These are phyloP conservation scores for Chrysosporium keratinophilum DNA, from an alignment of 2,329 filamentous ascomycete species.

Conservation along the genomic window DNA sequence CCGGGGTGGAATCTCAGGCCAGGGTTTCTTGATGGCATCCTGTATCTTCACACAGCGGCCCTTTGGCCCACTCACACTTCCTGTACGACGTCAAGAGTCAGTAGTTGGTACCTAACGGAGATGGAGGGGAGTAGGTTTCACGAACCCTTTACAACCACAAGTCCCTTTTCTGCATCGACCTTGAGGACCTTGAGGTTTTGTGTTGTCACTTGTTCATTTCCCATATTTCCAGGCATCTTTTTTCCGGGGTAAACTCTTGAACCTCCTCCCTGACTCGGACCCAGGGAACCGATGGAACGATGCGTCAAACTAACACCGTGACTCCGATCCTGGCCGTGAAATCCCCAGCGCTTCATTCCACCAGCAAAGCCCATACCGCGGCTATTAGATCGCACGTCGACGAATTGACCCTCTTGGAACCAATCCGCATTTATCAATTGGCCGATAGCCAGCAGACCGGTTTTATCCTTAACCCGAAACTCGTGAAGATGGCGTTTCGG, in stretches of 20 bases:
- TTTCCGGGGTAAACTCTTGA: constrained; percentile 90
- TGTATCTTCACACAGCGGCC: constrained; percentile 74
- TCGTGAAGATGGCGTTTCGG: constrained; percentile 78
- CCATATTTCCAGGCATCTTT: constrained; percentile 97
- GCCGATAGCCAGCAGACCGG: constrained; percentile 66
- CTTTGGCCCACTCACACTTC: constrained; percentile 75
- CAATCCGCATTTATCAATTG: constrained; percentile 70
- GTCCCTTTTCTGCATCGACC: constrained; percentile 75
- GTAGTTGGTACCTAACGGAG: not conserved
- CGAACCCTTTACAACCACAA: constrained; percentile 75
- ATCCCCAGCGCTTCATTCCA: constrained; percentile 96
- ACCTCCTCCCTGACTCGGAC: constrained; percentile 82
- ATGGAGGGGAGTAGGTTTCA: constrained; percentile 3
- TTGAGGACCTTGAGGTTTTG: constrained; percentile 86
- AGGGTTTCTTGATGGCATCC: constrained; percentile 82
- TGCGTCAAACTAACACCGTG: constrained; percentile 96
- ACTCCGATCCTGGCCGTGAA: constrained; percentile 74
- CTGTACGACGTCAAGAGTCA: constrained; percentile 27
- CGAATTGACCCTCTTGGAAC: constrained; percentile 82
- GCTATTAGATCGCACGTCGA: constrained; percentile 70
- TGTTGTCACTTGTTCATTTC: constrained; percentile 73
- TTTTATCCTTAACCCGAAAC: constrained; percentile 68
- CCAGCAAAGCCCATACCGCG: constrained; percentile 90
- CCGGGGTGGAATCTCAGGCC: constrained; percentile 43
- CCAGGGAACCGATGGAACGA: constrained; percentile 79